A percentile compares a stretch with the other conserved stretches of the same genome.
Evolutionary conservation across 352 stramenopile genomes (phyloP).

Genomic region (Phytopythium vexans): DNA sequence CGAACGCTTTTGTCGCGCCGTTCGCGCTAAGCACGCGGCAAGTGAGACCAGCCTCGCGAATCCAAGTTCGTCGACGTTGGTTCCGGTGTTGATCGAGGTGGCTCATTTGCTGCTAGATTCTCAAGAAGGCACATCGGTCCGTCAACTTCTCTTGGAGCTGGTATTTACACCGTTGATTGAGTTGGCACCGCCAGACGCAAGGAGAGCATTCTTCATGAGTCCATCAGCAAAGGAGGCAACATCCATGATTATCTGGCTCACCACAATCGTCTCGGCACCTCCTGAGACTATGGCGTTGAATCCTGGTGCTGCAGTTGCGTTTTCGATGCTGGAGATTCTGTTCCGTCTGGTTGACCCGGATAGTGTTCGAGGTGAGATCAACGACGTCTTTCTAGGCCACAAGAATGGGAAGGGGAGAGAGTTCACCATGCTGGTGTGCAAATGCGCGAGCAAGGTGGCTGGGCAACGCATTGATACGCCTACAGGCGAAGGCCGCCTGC

Average conservation of each 20-base stretch:
- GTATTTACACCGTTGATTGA: slow-evolving; percentile 56
- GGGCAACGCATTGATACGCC: slow-evolving; percentile 38
- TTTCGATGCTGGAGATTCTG: slow-evolving; percentile 58
- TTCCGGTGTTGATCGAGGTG: too few species aligned
- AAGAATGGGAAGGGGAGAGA: slow-evolving; percentile 71
- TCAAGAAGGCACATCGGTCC: slow-evolving; percentile 21
- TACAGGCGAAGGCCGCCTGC: slow-evolving; percentile 37
- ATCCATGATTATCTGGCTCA: slow-evolving; percentile 45
- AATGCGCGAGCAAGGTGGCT: slow-evolving; percentile 74
- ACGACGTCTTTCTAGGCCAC: slow-evolving; percentile 66
- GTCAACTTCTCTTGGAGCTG: slow-evolving; percentile 38
- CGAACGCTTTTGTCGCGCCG: slow-evolving; percentile 26
- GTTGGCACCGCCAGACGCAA: slow-evolving; percentile 21
- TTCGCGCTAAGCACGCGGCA: background rate
- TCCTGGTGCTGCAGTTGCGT: slow-evolving; percentile 57
- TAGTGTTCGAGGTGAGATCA: slow-evolving; percentile 60
- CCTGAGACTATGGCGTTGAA: slow-evolving; percentile 32
- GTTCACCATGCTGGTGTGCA: slow-evolving; percentile 85
- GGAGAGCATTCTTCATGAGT: slow-evolving; percentile 52
- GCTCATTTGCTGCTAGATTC: slow-evolving; percentile 1
- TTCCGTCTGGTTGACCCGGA: slow-evolving; percentile 65
- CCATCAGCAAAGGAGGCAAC: slow-evolving; percentile 19
- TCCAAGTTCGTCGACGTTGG: too few species aligned
- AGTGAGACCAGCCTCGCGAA: too few species aligned
- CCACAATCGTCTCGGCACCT: slow-evolving; percentile 52